phyloP scores from a whole-genome alignment of 106 monocot genomes.

The Dactylorhiza incarnata region DNA sequence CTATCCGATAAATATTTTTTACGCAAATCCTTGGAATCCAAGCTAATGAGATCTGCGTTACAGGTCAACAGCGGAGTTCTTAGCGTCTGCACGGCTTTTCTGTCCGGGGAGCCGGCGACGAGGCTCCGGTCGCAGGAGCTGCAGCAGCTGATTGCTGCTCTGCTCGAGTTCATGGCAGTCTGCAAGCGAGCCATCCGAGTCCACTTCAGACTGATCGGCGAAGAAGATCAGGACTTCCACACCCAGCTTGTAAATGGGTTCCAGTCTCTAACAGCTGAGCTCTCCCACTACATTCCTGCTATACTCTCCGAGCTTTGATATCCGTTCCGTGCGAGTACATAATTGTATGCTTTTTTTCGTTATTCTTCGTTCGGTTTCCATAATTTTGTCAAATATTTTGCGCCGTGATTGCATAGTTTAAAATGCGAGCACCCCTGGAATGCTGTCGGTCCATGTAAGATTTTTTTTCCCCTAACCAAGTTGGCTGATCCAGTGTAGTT shows the following conservation, averaged over 20 bases:
- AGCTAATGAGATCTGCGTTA: slow-evolving; percentile 3
- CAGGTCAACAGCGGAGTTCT: slow-evolving; percentile 99
- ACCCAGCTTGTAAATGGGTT: slow-evolving; percentile 98
- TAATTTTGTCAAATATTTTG: background rate
- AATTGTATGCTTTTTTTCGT: slow-evolving; percentile 7
- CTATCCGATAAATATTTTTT: too few relatives aligned
- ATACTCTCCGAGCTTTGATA: slow-evolving; percentile 87
- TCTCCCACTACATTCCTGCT: slow-evolving; percentile 97
- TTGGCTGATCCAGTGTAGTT: background rate
- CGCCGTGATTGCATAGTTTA: too few relatives aligned
- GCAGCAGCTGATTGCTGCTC: slow-evolving; percentile 96
- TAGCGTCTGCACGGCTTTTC: slow-evolving; percentile 92
- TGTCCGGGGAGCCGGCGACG: slow-evolving; percentile 95
- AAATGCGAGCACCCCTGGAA: too few relatives aligned
- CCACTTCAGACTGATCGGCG: slow-evolving; percentile 91
- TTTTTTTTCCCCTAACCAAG: background rate
- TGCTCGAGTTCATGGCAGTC: slow-evolving; percentile 98
- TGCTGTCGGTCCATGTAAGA: background rate
- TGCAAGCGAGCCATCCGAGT: slow-evolving; percentile 97
- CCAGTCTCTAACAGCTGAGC: slow-evolving; percentile 97
- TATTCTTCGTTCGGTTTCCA: background rate
- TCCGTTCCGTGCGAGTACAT: background rate
- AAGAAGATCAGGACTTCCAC: slow-evolving; percentile 99
- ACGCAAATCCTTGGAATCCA: too few relatives aligned
- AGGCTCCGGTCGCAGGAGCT: slow-evolving; percentile 95